Evolutionary conservation across 148 eudicot genomes (phyloP), one percentile per base, ranked within the genome.

Genomic region (Nepenthes mirabilis): DNA sequence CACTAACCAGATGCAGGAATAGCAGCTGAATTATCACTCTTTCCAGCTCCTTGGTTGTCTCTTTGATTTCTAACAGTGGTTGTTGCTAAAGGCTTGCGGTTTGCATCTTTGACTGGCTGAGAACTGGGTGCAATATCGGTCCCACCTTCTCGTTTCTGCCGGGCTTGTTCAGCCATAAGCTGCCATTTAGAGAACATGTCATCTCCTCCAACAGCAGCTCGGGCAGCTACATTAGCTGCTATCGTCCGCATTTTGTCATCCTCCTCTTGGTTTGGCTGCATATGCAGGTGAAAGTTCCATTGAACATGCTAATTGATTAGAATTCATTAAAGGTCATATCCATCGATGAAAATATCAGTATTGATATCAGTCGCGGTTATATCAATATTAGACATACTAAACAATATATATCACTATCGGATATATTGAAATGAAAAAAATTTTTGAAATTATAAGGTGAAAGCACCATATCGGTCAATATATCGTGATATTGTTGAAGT

Each of bases 181-280:
- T 93, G 89, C 99, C 99, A 93, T 61, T 85, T 88, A 32, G 97
- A 93, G 14, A 86, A 61, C 96, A 93, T 84, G 70, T 93, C 99
- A 77, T 85, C 95, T 52, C 88, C 99, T 67, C 99, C 99, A 56
- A 80, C 88, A 60, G 99, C 99, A 59, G 95, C 99, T 75, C 99
- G 84, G n/a, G 96, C 96, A 66, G 99, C 96, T 68, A 93, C 96
- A 79, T 93, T 93, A 63, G 99, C 96, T 56, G 95, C 96, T 58
- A 89, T 93, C 6, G 95, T 64, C 6, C 97, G 85, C 99, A 86
- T 84, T 79, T 89, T 93, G 74, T 93, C 95, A 76, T 93, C 99
- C 64, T 93, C 91, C 60, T 88, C 96, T 77, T 93, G 89, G 76
- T 93, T 89, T 60, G 55, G 81, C 83, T 79, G 72, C 63, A 23